phyloP scores from a whole-genome alignment of 805 yeast genomes.

The Metschnikowia koreensis region DNA sequence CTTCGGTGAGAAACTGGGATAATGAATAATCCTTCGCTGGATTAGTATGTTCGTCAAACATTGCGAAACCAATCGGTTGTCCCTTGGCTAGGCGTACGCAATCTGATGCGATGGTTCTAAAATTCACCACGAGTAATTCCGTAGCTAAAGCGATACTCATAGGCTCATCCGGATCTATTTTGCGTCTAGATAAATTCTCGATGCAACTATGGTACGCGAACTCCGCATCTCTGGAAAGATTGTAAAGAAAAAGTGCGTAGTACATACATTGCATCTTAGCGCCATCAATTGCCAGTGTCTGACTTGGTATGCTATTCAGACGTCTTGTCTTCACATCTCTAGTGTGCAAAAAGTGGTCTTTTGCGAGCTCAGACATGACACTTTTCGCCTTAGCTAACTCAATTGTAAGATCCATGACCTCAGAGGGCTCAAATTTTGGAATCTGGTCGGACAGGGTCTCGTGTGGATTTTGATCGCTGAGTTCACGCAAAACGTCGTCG shows the following conservation, averaged over 20 bases:
- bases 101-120: slow-evolving; percentile 39
- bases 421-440: neutral
- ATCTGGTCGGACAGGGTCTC: neutral
- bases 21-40: slow-evolving; percentile 6
- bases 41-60: slow-evolving; percentile 31
- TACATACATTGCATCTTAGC: slow-evolving; percentile 61
- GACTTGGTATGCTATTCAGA: slow-evolving; percentile 44
- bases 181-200: slow-evolving; percentile 47
- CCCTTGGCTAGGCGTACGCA: slow-evolving; percentile 48
- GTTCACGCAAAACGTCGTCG: neutral
- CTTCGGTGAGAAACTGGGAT: slow-evolving; percentile 10
- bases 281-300: slow-evolving; percentile 45
- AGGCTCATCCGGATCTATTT: slow-evolving; percentile 48
- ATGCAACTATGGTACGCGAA: slow-evolving; percentile 43
- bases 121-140: slow-evolving; percentile 37
- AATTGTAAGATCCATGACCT: slow-evolving; percentile 6
- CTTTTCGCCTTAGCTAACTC: slow-evolving; percentile 10
- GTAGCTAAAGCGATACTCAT: slow-evolving; percentile 42
- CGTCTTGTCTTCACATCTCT: slow-evolving; percentile 66
- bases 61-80: slow-evolving; percentile 36
- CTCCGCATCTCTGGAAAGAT: slow-evolving; percentile 17
- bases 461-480: neutral
- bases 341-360: slow-evolving; percentile 13
- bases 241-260: slow-evolving; percentile 45
- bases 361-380: slow-evolving; percentile 6